Evolutionary conservation across 768 basidiomycete genomes (phyloP), one percentile per base, ranked within the genome.

Genomic region (Boletus pseudo-olivaceus): DNA sequence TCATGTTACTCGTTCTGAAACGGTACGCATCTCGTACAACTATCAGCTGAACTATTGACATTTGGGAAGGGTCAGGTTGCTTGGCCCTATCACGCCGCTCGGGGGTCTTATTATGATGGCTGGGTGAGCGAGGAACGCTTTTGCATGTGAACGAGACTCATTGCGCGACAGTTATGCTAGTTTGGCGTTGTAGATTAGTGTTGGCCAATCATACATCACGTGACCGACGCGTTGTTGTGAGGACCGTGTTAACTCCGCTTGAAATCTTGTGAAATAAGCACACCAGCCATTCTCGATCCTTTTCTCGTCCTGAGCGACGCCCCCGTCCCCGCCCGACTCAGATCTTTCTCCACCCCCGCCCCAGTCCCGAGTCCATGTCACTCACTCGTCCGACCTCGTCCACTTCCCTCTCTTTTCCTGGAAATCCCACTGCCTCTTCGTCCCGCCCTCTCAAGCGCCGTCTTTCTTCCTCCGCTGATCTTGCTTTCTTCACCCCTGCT

Each of bases 1-100:
- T 88, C 62, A 73, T 82, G 60, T 70, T 73, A 0, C 71, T 86
- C 27, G 77, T 84, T 37, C 62, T 87, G 40, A 70, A 80, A 23
- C 67, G 73, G 82, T 76, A 46, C 49, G 71, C 51, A 17, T 59
- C 15, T 53, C 12, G 45, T 14, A 14, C 17, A 5, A 40, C 9
- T 35, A 6, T 34, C 6, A 30, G 27, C 27, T 46, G n/a, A 29
- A 43, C 8, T 50, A 26, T 48, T 59, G 45, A 58, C 20, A 15
- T 52, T 49, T 47, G 32, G 17, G 17, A 56, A 81, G 78, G 37
- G 66, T 82, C 57, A 79, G 67, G 57, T 73, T 77, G 55, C 59
- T 88, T 23, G 87, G 85, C 0, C 85, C 84, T 8, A 70, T 85
- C 47, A 89, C 87, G 29, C 87, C 88, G 0, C 59, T 88, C 8